Percentiles rank a stretch among this genome's conserved stretches.
Evolutionary conservation across 179 eudicot species (phyloP).

Genomic region (Patellifolia procumbens): DNA sequence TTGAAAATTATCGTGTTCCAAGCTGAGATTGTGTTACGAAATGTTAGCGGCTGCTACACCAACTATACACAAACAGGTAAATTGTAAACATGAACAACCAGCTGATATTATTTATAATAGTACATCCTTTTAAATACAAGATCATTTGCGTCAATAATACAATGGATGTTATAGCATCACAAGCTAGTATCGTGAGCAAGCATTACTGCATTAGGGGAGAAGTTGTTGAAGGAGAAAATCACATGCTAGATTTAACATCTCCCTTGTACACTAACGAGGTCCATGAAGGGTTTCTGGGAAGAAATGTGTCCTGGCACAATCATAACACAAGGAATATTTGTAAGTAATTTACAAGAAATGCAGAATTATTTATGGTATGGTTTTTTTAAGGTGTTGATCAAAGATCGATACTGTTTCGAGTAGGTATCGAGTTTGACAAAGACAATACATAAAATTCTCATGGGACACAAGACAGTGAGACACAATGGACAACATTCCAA

Average conservation of each 20-base stretch:
- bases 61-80: background rate
- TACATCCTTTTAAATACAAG: background rate
- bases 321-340: background rate
- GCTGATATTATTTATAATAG: background rate
- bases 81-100: background rate
- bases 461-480: no score
- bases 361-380: no score
- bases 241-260: constrained; percentile 47
- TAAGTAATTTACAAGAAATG: no score
- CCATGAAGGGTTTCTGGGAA: constrained; percentile 58
- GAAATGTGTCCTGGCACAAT: constrained; percentile 58
- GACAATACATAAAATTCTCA: no score
- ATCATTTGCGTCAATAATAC: background rate
- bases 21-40: background rate
- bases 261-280: constrained; percentile 35
- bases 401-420: no score
- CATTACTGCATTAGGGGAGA: no score
- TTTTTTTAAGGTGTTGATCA: no score
- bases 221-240: background rate
- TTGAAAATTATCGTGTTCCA: no score
- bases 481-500: no score
- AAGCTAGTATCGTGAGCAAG: background rate
- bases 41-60: no score
- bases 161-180: background rate
- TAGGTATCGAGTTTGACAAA: no score